Evolutionary conservation across 108 stramenopile species (phyloP).

Genomic region (Pelagomonas calceolata): DNA sequence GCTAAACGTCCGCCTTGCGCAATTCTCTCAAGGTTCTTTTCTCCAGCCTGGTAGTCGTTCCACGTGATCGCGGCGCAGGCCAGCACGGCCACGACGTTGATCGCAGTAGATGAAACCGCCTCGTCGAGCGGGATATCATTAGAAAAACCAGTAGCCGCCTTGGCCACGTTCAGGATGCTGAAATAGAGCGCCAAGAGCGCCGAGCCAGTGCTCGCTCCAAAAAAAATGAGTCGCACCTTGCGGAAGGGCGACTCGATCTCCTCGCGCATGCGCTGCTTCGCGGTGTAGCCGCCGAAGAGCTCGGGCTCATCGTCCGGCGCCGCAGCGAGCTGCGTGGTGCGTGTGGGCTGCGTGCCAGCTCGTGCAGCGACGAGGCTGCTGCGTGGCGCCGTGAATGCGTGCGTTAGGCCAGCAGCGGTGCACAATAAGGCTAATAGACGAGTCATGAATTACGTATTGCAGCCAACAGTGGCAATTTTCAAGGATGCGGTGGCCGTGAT

Average conservation of each 20-base stretch:
- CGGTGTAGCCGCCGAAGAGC: constrained; percentile 60
- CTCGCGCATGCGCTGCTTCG: constrained; percentile 68
- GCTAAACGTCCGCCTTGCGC: constrained; percentile 58
- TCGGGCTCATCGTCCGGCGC: not conserved
- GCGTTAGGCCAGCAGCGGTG: too few relatives aligned
- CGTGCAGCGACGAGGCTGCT: too few relatives aligned
- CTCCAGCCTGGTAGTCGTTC: constrained; percentile 52
- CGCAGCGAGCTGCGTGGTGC: not conserved
- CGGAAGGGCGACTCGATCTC: constrained; percentile 74
- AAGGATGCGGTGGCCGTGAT: too few relatives aligned
- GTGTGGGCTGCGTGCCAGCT: too few relatives aligned
- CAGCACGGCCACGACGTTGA: constrained; percentile 50
- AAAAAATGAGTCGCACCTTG: constrained; percentile 59
- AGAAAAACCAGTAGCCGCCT: constrained; percentile 47
- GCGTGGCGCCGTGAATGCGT: too few relatives aligned
- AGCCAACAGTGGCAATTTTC: too few relatives aligned
- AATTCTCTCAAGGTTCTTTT: constrained; percentile 58
- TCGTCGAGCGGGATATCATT: constrained; percentile 54
- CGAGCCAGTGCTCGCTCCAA: constrained; percentile 43
- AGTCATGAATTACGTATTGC: too few relatives aligned
- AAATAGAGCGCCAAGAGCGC: constrained; percentile 63
- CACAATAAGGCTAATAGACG: too few relatives aligned
- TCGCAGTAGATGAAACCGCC: constrained; percentile 44
- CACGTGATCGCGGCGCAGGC: constrained; percentile 46
- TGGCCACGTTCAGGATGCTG: constrained; percentile 43